These are phyloP conservation scores for Onygenales sp. DNA, from an alignment of 2,329 filamentous ascomycete genomes.

Conservation along the genomic window DNA sequence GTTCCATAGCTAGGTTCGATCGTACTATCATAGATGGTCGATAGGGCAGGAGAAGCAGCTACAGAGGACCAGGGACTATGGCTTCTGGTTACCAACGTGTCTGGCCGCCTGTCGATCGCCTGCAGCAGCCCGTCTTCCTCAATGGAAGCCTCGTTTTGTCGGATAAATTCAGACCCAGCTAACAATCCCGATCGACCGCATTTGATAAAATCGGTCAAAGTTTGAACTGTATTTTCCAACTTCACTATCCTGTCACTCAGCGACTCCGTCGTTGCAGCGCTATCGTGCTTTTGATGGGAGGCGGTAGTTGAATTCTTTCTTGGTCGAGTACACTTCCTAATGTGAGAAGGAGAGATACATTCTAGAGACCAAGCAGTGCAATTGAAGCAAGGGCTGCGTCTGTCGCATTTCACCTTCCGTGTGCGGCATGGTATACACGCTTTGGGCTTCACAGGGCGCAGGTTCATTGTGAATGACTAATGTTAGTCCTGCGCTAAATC, in stretches of 20 bases:
- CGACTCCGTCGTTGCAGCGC: background rate
- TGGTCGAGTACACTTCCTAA: slow-evolving; percentile 9
- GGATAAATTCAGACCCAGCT: too few relatives aligned
- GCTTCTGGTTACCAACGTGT: too few relatives aligned
- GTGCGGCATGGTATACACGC: slow-evolving; percentile 19
- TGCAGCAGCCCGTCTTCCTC: too few relatives aligned
- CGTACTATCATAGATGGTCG: background rate
- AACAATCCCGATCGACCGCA: too few relatives aligned
- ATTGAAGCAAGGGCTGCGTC: slow-evolving; percentile 18
- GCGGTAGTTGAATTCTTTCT: background rate
- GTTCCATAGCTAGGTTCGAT: background rate
- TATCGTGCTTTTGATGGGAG: background rate
- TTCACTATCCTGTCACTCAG: background rate
- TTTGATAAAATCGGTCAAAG: too few relatives aligned
- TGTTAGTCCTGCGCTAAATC: too few relatives aligned
- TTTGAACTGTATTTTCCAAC: background rate
- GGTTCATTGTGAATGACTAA: background rate
- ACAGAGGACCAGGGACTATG: too few relatives aligned
- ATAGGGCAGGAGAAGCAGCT: background rate
- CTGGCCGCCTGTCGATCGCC: too few relatives aligned
- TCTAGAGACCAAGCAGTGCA: slow-evolving; percentile 12
- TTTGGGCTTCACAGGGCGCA: slow-evolving; percentile 6
- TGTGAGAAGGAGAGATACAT: slow-evolving; percentile 12
- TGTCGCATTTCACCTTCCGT: slow-evolving; percentile 22
- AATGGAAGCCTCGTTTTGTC: too few relatives aligned